Evolutionary conservation across 768 basidiomycete species (phyloP), one percentile per base, ranked within the genome.

Genomic region (Russula lepida): DNA sequence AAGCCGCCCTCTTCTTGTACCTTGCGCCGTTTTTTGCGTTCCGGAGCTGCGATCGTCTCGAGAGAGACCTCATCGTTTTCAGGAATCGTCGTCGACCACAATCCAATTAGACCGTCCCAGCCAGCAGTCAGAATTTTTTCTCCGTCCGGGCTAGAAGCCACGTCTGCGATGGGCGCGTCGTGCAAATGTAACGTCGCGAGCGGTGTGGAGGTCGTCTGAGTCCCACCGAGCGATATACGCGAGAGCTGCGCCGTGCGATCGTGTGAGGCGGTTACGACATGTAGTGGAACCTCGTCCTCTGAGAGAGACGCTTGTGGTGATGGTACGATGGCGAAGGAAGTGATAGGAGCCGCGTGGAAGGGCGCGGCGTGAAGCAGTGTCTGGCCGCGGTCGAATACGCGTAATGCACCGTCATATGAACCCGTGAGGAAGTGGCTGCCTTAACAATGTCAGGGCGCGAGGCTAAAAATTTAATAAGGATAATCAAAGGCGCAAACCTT

Each of bases 61-160:
- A 74, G 70, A 0, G 74, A 68, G 0, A 89, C 78, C 65, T 95
- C 87, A 67, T 94, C 88, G 3, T 74, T 66, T 0, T 72, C 66
- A 0, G 91, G 86, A 35, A 88, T 76, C 1, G 70, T 68, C 4
- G 84, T 84, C 62, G 86, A 84, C 87, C 86, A 98, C 5, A 94
- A 67, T 2, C 92, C 91, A 58, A 98, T 79, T 17, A 93, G 77
- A 9, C 82, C 79, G 68, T 99, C 95, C 92, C 93, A 95, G 0
- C 89, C 89, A 0, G 88, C 80, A 0, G 92, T 93, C 35, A 98
- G 76, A 19, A 98, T 75, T 60, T 85, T 81, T 2, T 80, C 75
- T 2, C 88, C 84, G 9, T 77, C 67, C 8, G 71, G 37, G 58
- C 83, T 82, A 0, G 86, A 71, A 0, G 83, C 68, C 43, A 98